These are phyloP conservation scores for Apiotrichum montevideense DNA, from an alignment of 1,284 basidiomycete genomes.

Conservation along the genomic window DNA sequence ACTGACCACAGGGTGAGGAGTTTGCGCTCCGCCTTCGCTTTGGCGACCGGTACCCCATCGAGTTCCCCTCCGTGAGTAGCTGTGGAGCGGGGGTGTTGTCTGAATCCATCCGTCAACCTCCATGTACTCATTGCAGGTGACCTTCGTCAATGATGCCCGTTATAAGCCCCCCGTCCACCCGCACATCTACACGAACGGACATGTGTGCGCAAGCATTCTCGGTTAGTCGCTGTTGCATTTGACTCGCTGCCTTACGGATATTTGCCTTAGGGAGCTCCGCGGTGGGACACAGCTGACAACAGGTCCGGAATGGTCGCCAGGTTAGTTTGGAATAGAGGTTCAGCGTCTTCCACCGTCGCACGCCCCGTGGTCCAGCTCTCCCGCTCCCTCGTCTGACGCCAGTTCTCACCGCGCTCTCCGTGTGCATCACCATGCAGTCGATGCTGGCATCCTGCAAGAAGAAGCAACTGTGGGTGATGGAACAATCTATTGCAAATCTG, in stretches of 20 bases:
- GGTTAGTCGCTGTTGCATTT: constrained; percentile 14
- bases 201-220: constrained; percentile 46
- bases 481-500: not conserved
- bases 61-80: constrained; percentile 36
- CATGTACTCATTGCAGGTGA: constrained; percentile 32
- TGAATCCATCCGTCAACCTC: no score
- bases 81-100: not conserved
- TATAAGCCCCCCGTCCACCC: constrained; percentile 45
- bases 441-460: constrained; percentile 48
- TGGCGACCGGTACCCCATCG: constrained; percentile 42
- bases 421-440: constrained; percentile 48
- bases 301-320: constrained; percentile 45
- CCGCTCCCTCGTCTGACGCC: not conserved
- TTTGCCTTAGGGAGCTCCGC: no score
- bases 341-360: no score
- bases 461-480: constrained; percentile 35
- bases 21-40: constrained; percentile 43
- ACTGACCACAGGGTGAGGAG: constrained; percentile 31
- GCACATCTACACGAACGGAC: constrained; percentile 47
- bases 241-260: no score
- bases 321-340: constrained; percentile 13
- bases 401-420: constrained; percentile 44
- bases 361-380: no score
- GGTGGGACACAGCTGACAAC: not conserved
- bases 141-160: constrained; percentile 33